Evolutionary conservation across 495 filamentous ascomycete species (phyloP), one percentile per base, ranked within the genome.

Genomic region (Trichocladium uniseriatum): DNA sequence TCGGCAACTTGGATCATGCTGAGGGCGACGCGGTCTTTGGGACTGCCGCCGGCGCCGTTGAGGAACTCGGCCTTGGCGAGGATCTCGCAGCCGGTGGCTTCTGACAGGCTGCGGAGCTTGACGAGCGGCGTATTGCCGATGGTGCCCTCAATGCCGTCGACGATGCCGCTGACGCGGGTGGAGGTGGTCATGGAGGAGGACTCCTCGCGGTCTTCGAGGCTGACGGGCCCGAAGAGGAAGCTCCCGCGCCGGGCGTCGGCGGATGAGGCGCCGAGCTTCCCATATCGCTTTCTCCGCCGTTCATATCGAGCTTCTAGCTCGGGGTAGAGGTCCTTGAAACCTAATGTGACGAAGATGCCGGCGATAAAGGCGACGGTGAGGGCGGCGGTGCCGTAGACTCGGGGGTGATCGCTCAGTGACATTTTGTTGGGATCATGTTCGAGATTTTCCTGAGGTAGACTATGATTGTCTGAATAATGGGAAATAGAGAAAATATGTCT

Each of bases 21-120:
- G 32, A 96, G 69, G 5, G 94, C 92, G 5, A 97, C 92, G 27
- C 92, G 79, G 63, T 99, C 92, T 61, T 99, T 99, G 14, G 94
- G 89, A 56, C 87, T 94, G 48, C 86, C 85, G 11, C 94, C 94
- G n/a, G 88, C 89, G 37, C 89, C 89, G 70, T 96, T 95, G 38
- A 99, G 74, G 56, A 91, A 95, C 81, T 99, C 92, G 36, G 90
- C 89, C 66, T 99, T 99, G 47, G 80, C 94, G 9, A 97, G 72
- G 63, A 99, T 97, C 48, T 81, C 81, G 60, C 92, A 91, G 18
- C 89, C 89, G 1, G 92, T 96, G n/a, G 82, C 90, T 18, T 89
- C 84, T 3, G 86, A 94, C 28, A 99, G 75, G 38, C 83, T 87
- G 60, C 84, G 88, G 66, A 99, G 89, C 38, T 80, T 77, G 55